Conservation (phyloP, 805 yeast genomes). For the Kodamaea jinghongensis region DNA sequence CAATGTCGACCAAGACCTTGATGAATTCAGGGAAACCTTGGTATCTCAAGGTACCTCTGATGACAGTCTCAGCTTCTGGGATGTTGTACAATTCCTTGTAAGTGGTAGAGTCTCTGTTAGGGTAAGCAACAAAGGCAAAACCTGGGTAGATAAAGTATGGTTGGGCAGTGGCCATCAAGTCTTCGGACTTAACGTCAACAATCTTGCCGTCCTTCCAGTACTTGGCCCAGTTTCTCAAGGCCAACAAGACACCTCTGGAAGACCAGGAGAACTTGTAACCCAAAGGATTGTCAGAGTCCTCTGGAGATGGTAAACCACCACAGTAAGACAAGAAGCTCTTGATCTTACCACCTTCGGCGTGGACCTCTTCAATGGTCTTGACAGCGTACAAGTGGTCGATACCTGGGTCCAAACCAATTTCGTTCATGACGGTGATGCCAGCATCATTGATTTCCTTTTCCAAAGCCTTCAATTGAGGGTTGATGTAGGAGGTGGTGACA, state of each 20-base stretch:
- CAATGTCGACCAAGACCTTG: constrained; percentile 91
- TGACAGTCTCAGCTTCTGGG: constrained; percentile 95
- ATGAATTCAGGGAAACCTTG: constrained; percentile 99
- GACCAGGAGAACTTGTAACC: constrained; percentile 99
- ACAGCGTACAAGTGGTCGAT: constrained; percentile 97
- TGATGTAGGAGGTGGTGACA: constrained; percentile 95
- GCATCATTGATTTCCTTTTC: constrained; percentile 89
- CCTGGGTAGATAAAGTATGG: constrained; percentile 97
- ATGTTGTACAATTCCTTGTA: constrained; percentile 89
- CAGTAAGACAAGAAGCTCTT: constrained; percentile 93
- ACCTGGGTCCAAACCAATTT: constrained; percentile 98
- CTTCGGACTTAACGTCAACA: constrained; percentile 79
- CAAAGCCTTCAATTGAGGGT: constrained; percentile 83
- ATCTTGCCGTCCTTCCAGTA: constrained; percentile 85
- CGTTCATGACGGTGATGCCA: constrained; percentile 97
- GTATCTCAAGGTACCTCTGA: constrained; percentile 96
- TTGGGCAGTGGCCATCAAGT: constrained; percentile 90
- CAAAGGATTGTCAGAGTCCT: constrained; percentile 93
- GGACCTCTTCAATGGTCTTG: constrained; percentile 97
- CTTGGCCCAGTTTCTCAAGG: constrained; percentile 89
- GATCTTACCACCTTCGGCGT: constrained; percentile 85
- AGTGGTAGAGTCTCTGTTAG: constrained; percentile 96
- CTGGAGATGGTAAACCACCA: constrained; percentile 99
- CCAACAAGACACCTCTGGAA: constrained; percentile 94
- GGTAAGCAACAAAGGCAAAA: constrained; percentile 90